Evolutionary conservation across 2,329 filamentous ascomycete species (phyloP), one percentile per base, ranked within the genome.

Genomic region (Claviceps sp.): DNA sequence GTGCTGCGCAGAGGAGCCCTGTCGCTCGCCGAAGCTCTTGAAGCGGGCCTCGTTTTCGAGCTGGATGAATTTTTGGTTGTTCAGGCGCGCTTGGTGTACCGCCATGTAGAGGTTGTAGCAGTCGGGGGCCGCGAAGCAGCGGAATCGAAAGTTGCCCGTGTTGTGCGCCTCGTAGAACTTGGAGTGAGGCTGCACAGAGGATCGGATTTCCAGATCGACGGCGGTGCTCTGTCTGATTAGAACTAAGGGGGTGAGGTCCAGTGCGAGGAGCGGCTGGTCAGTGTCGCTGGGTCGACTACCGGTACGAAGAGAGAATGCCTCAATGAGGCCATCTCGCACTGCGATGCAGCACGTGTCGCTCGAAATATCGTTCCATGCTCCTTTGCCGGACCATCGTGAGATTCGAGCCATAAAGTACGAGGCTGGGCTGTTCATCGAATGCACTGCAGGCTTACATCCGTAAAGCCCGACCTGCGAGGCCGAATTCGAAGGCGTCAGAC

Each of bases 191-290:
- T 86, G 85, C 26, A 90, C 85, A 1, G 88, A 88, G 6, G 91
- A 96, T 48, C 89, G 85, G 57, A 98, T 88, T 58, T 94, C 93
- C 51, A 98, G 87, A 65, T 98, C 93, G 36, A 98, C 79, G 3
- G 87, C 87, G 22, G 89, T 98, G 60, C 90, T 93, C 61, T 91
- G 85, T 56, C 91, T 82, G 55, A 97, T 82, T 58, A 90, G 85
- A 7, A 97, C 91, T 40, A 95, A 74, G 0, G 93, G 93, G 0
- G 91, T 97, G 43, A 98, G 79, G 62, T 95, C 89, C 37, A 96
- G 78, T 5, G 85, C 86, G 44, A 84, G 70, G 20, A 83, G 65
- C 4, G 79, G 78, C 38, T 71, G 68, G 37, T 67, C 64, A 11
- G 66, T 62, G 55, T 65, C 56, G 60, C 54, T 50, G 30, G 54